phyloP scores from a whole-genome alignment of 768 basidiomycete species.

The Russula compacta region DNA sequence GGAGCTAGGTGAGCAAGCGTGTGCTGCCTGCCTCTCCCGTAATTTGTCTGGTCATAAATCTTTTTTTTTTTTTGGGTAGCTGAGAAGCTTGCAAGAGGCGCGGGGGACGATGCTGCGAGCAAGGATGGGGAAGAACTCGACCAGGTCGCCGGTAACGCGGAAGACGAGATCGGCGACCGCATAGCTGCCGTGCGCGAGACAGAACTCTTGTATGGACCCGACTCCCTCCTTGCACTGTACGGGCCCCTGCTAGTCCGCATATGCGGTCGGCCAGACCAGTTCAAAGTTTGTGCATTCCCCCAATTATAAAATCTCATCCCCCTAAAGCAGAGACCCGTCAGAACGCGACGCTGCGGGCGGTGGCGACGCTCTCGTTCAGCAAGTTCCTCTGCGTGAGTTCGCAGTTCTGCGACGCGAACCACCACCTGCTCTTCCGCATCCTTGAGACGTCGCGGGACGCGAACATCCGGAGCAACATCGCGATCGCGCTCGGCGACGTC shows the following conservation, averaged over 20 bases:
- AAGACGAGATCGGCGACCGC: conserved; percentile 95
- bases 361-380: conserved; percentile 82
- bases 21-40: not conserved
- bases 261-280: conserved; percentile 82
- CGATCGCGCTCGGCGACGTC: conserved; percentile 95
- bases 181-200: conserved; percentile 77
- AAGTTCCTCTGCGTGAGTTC: conserved; percentile 96
- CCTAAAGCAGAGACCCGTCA: conserved; percentile 26
- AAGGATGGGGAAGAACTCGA: conserved; percentile 82
- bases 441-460: conserved; percentile 87
- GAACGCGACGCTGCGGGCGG: conserved; percentile 80
- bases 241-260: conserved; percentile 89
- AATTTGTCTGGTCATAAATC: not conserved
- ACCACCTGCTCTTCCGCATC: conserved; percentile 85
- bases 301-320: not conserved
- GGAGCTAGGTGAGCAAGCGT: conserved; percentile 48
- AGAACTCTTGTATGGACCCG: conserved; percentile 76
- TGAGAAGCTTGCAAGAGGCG: conserved; percentile 47
- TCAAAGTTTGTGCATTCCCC: conserved; percentile 50
- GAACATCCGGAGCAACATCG: conserved; percentile 89
- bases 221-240: conserved; percentile 74
- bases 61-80: conserved; percentile 28
- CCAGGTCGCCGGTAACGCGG: conserved; percentile 93
- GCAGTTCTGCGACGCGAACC: conserved; percentile 85
- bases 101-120: conserved; percentile 31